Evolutionary conservation across 441 rosid species (phyloP), one percentile per base, ranked within the genome.

Genomic region (Brassica hybrid): DNA sequence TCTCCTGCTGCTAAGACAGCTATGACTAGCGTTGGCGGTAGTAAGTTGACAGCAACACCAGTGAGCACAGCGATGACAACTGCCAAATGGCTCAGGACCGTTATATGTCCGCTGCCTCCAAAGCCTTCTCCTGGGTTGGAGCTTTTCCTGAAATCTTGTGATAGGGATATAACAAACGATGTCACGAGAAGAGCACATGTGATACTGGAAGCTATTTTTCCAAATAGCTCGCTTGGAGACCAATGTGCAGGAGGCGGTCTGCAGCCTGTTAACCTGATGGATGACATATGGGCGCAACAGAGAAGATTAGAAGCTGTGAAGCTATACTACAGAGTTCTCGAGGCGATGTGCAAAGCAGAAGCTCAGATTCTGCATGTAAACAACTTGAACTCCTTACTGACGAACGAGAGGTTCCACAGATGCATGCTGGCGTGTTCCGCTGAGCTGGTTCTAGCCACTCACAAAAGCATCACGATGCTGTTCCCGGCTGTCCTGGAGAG

Each of bases 341-440:
- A 94, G 83, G 94, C 99, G 63, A 94, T 96, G 96, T 96, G 99
- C 78, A 85, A 85, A 58, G 98, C 98, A 23, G 98, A 96, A 81
- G 89, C 93, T 23, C 98, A 91, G 84, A 77, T 91, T 68, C 73
- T 96, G 79, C 97, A 89, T 83, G 90, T 90, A 34, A 84, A 73
- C 71, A 96, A 96, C 85, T 85, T 96, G 83, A 91, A 97, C 78
- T 87, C 97, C 66, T 85, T 96, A 64, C 87, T 96, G 83, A 92
- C 97, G 64, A 96, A 96, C 56, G 99, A 96, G 85, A 92, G 97
- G 88, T 96, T 96, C 85, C 98, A 96, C 67, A 91, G 99, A 81
- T 96, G 99, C 73, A 94, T 94, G 98, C 96, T 96, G 69, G 97
- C 99, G 11, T 96, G 99, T 76, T 92, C 99, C 2, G 96, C 99